These are phyloP conservation scores for Rubia tinctorum DNA, from an alignment of 305 asterid species.

Conservation along the genomic window DNA sequence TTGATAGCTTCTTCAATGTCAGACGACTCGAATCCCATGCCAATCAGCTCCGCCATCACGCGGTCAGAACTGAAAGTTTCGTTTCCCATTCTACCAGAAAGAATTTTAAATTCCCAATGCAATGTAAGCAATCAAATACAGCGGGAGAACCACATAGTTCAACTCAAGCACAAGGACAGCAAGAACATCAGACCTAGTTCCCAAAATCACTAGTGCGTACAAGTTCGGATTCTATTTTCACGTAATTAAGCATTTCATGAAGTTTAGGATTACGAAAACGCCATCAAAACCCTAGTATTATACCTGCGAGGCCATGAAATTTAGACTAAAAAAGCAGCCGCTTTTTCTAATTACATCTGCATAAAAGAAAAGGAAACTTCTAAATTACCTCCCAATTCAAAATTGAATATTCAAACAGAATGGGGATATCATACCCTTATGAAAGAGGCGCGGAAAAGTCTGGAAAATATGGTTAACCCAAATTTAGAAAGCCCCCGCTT, in stretches of 20 bases:
- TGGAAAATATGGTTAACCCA: neutral
- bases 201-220: neutral
- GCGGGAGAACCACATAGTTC: neutral
- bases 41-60: conserved; percentile 49
- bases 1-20: conserved; percentile 50
- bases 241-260: neutral
- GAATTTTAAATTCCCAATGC: neutral
- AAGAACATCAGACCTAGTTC: neutral
- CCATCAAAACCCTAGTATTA: no score
- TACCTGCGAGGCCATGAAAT: no score
- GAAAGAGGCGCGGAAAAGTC: neutral
- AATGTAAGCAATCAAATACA: neutral
- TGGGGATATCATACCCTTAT: neutral
- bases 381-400: no score
- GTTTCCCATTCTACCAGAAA: conserved; percentile 32
- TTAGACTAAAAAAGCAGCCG: no score
- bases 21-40: conserved; percentile 61
- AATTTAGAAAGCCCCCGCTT: neutral
- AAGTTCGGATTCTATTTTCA: neutral
- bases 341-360: no score
- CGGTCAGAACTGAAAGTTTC: conserved; percentile 35
- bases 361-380: no score
- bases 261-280: no score
- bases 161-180: neutral
- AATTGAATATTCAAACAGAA: no score